Percentiles rank a stretch among this genome's conserved stretches.
Evolutionary conservation across 108 stramenopile genomes (phyloP).

Genomic region (Cylindrotheca closterium): DNA sequence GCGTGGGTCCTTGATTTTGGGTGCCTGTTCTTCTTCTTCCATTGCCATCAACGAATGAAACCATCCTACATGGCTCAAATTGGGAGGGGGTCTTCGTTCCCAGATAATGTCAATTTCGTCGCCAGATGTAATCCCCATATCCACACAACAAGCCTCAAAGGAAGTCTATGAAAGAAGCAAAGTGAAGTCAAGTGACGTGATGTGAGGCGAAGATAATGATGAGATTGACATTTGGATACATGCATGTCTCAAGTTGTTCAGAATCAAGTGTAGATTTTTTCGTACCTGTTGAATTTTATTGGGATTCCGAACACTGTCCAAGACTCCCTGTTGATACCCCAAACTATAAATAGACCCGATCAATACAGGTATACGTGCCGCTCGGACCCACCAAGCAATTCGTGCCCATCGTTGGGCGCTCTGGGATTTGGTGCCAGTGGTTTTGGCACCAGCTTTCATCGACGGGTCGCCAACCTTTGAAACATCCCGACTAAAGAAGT

Average conservation of each 20-base stretch:
- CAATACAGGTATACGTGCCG: conserved; percentile 61
- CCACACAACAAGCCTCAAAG: conserved; percentile 22
- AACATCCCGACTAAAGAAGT: too few species aligned
- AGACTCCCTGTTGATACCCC: conserved; percentile 77
- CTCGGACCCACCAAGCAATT: conserved; percentile 32
- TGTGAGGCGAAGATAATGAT: too few species aligned
- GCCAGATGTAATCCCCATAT: conserved; percentile 17
- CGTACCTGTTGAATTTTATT: conserved; percentile 36
- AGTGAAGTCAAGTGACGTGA: too few species aligned
- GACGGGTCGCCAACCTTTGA: too few species aligned
- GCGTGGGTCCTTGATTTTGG: conserved; percentile 10
- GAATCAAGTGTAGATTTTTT: too few species aligned
- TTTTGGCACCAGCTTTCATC: too few species aligned
- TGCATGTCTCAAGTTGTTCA: too few species aligned
- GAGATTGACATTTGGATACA: too few species aligned
- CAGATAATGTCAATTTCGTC: conserved; percentile 26
- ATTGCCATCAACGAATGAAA: background rate
- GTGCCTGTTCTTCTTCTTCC: background rate
- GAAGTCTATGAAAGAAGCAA: background rate
- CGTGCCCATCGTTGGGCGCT: conserved; percentile 7
- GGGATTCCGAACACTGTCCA: conserved; percentile 32
- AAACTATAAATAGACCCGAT: conserved; percentile 62
- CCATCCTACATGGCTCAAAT: conserved; percentile 20
- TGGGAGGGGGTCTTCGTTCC: conserved; percentile 13
- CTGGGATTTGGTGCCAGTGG: background rate